Conservation (phyloP, 352 stramenopile species). For the Plasmopara halstedii region DNA sequence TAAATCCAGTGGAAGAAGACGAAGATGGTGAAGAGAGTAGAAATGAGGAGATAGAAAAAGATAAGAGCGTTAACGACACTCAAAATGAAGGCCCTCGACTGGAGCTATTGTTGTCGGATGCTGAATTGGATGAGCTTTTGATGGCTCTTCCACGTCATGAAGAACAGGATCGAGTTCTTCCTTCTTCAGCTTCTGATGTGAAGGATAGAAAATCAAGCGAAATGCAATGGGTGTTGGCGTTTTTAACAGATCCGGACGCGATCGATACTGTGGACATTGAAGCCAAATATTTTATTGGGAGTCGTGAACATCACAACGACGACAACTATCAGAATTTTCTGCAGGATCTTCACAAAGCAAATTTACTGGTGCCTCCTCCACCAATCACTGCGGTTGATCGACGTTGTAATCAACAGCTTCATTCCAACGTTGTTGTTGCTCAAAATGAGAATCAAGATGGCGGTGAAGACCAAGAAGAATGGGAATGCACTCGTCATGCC, state of each 20-base stretch:
- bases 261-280: conserved; percentile 39
- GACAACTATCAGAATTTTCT: conserved; percentile 73
- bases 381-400: conserved; percentile 3
- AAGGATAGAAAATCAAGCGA: conserved; percentile 26
- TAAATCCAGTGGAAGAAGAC: conserved; percentile 47
- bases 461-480: conserved; percentile 24
- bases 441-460: conserved; percentile 12
- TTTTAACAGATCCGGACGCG: conserved; percentile 44
- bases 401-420: conserved; percentile 1
- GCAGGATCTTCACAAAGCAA: conserved; percentile 44
- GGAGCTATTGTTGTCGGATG: conserved; percentile 49
- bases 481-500: conserved; percentile 24
- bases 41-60: conserved; percentile 4
- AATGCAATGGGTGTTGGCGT: conserved; percentile 71
- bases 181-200: conserved; percentile 5
- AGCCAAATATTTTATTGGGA: conserved; percentile 43
- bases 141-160: conserved; percentile 23
- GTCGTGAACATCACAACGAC: conserved; percentile 34
- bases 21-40: conserved; percentile 17
- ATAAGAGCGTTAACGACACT: conserved; percentile 5
- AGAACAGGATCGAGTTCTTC: not conserved
- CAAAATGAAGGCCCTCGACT: conserved; percentile 24
- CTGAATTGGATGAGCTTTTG: conserved; percentile 49
- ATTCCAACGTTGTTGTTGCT: not conserved
- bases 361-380: conserved; percentile 26